Evolutionary conservation across 495 filamentous ascomycete genomes (phyloP).

Genomic region (Talaromyces wortmannii): DNA sequence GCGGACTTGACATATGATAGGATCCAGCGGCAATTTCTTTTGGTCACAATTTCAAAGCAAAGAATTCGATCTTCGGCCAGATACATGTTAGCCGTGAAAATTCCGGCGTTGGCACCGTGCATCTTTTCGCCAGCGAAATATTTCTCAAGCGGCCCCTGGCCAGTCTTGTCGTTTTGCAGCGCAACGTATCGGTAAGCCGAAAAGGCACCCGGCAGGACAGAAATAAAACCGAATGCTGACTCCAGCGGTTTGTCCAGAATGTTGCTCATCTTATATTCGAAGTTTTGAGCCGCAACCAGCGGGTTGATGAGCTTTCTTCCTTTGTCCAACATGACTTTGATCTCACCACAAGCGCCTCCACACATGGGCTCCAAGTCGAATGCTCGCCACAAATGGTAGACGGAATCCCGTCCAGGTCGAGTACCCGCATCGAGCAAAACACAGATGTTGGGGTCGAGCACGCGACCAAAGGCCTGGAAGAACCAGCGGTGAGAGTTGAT

Average conservation of each 20-base stretch:
- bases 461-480: slow-evolving; percentile 93
- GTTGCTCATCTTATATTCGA: slow-evolving; percentile 99
- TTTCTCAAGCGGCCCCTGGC: slow-evolving; percentile 86
- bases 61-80: slow-evolving; percentile 98
- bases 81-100: slow-evolving; percentile 99
- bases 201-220: slow-evolving; percentile 94
- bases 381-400: slow-evolving; percentile 97
- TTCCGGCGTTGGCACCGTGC: slow-evolving; percentile 90
- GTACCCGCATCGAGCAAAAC: slow-evolving; percentile 96
- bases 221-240: slow-evolving; percentile 96
- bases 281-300: slow-evolving; percentile 94
- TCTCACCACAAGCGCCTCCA: slow-evolving; percentile 95
- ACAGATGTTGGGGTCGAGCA: slow-evolving; percentile 93
- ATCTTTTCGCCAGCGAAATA: slow-evolving; percentile 98
- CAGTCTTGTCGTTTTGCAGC: slow-evolving; percentile 92
- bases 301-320: slow-evolving; percentile 90
- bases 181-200: slow-evolving; percentile 94
- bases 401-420: slow-evolving; percentile 82
- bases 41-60: slow-evolving; percentile 97
- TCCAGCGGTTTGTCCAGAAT: slow-evolving; percentile 98
- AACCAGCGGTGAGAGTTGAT: slow-evolving; percentile 99
- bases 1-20: slow-evolving; percentile 97
- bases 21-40: slow-evolving; percentile 95
- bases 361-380: slow-evolving; percentile 98
- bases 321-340: slow-evolving; percentile 96